Base-by-base conservation (phyloP, 169 alveolate genomes). In the Eimeria sp. region DNA sequence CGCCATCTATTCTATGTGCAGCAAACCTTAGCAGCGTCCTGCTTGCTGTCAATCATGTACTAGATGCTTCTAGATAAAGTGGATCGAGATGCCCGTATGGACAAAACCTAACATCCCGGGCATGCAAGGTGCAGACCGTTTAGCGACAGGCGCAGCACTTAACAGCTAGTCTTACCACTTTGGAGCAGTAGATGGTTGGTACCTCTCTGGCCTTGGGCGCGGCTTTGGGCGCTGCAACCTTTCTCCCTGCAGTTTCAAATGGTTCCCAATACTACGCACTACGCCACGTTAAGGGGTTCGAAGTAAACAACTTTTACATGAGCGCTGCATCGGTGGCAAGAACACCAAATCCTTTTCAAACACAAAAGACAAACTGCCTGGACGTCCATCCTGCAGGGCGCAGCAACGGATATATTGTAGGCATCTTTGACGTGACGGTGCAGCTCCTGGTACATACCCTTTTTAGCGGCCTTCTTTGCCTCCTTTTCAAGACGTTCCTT, bases 181-280 rank as follows among this genome's bases (percentile, higher is more conserved):
- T 86, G 80, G 93, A 80, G 80, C 93, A 86, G 80, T 58, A 86
- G 51, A 86, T 27, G 16, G 93, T 54, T 27, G 93, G 93, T 43
- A 86, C 93, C 30, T 86, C 93, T 20, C 93, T 80, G 40, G 43
- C 43, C 61, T 34, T 58, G 7, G 93, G 93, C 57, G 93, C 93
- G 47, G 43, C 61, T n/a, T 86, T 86, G 43, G 93, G 93, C 51
- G 82, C 93, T 86, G 80, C 93, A n/a, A 83, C 91, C 13, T 83
- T 83, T 72, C 61, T 86, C n/a, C 93, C 93, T 86, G 82, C n/a
- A 83, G 49, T 30, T 72, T 49, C 82, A 72, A 25, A 72, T 16
- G 3, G 30, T 72, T 72, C 49, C 13, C 82, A 72, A 34, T 49
- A 14, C 27, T 3, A 13, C 54, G 16, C n/a, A 72, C 27, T 13